Evolutionary conservation across 208 protist genomes (phyloP).

Genomic region (Porcisia deanei): DNA sequence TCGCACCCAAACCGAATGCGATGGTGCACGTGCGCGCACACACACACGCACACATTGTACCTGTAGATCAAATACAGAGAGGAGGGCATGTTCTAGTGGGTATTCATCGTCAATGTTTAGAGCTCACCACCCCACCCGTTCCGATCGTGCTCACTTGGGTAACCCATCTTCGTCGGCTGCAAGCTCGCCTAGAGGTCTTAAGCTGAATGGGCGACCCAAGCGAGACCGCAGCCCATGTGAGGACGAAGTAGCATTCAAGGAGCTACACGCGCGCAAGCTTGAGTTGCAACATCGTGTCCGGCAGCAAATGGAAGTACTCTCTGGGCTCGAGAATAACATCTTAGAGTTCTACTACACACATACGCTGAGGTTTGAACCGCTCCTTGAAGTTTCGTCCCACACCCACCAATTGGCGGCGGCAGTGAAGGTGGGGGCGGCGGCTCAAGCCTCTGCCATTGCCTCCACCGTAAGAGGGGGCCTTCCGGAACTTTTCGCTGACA

Average conservation of each 20-base stretch:
- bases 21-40: background rate
- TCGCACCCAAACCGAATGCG: background rate
- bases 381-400: background rate
- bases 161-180: background rate
- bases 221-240: conserved; percentile 29
- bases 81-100: background rate
- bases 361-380: conserved; percentile 39
- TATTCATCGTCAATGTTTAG: conserved; percentile 10
- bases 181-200: conserved; percentile 3
- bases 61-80: background rate
- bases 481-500: conserved; percentile 15
- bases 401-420: background rate
- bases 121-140: conserved; percentile 1
- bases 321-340: conserved; percentile 42
- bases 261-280: conserved; percentile 11
- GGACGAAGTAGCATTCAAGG: conserved; percentile 29
- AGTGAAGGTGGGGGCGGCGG: background rate
- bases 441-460: background rate
- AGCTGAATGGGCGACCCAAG: conserved; percentile 9
- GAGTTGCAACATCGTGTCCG: conserved; percentile 4
- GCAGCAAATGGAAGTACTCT: conserved; percentile 4
- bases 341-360: conserved; percentile 70
- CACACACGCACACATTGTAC: background rate
- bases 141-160: background rate
- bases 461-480: background rate